Percentiles rank a stretch among this genome's conserved stretches.
These are phyloP conservation scores for Royoungia palumana DNA, from an alignment of 768 basidiomycete genomes.

Conservation along the genomic window DNA sequence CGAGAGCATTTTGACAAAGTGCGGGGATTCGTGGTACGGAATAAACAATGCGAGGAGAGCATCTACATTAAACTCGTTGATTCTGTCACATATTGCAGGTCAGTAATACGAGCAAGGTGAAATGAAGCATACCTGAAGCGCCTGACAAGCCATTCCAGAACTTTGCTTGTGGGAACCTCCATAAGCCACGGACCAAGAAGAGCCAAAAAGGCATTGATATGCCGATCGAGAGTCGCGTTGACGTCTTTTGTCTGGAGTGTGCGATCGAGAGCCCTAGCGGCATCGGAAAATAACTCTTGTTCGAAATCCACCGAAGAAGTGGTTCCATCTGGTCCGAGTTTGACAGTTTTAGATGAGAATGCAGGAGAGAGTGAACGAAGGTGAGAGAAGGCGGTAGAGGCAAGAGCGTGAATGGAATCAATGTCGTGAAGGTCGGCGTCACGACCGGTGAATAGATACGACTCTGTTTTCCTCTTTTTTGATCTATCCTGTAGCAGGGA, in stretches of 20 bases:
- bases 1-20: constrained; percentile 90
- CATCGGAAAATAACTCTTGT: constrained; percentile 74
- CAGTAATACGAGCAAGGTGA: background rate
- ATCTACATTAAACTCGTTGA: constrained; percentile 90
- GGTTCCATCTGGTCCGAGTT: constrained; percentile 16
- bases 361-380: constrained; percentile 58
- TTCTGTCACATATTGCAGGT: constrained; percentile 41
- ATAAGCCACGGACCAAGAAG: constrained; percentile 79
- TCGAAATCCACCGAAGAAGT: constrained; percentile 47
- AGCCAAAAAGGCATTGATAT: constrained; percentile 60
- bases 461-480: constrained; percentile 59
- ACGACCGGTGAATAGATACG: constrained; percentile 83
- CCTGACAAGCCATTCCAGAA: constrained; percentile 92
- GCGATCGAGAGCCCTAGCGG: constrained; percentile 70
- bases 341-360: constrained; percentile 32
- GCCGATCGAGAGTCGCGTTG: constrained; percentile 57
- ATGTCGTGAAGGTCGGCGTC: constrained; percentile 86
- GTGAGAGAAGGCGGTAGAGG: constrained; percentile 71
- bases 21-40: constrained; percentile 92
- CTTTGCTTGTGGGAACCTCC: constrained; percentile 75
- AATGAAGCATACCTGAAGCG: constrained; percentile 69
- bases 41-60: constrained; percentile 77
- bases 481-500: constrained; percentile 63
- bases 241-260: constrained; percentile 67
- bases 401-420: constrained; percentile 80